Evolutionary conservation across 441 rosid species (phyloP), one percentile per base, ranked within the genome.

Genomic region (Isatis lusitanica): DNA sequence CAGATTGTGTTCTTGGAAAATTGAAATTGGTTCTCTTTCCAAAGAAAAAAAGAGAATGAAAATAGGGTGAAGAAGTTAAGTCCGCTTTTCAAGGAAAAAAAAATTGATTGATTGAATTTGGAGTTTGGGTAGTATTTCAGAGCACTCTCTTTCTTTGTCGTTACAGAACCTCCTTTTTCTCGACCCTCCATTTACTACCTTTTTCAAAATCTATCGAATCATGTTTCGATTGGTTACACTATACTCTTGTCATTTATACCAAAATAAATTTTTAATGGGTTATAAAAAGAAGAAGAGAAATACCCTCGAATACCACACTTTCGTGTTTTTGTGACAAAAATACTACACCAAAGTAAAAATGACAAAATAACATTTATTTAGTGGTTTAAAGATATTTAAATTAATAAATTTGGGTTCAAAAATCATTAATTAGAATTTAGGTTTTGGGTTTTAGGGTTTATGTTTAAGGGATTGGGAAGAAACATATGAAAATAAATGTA

Each of bases 81-180:
- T 71, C 67, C 71, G 47, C 12, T 57, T 76, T 70, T 31, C 79
- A 76, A 70, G 75, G 75, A n/a, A 16, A 18, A 43, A 4, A 59
- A 28, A 11, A 30, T 31, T 70, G 79, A 70, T 76, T 76, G 75
- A 76, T 70, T 63, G 79, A 64, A 46, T 28, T 74, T 47, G 10
- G 66, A 70, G 64, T 68, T 68, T 68, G 56, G 60, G 28, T 35
- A 17, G 15, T 16, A 48, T 44, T 58, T 66, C 67, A 74, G 61
- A 17, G 30, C 5, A 28, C 12, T 35, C 58, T 17, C 69, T 63
- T 62, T 50, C 15, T 63, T 48, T 63, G 71, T 63, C 75, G 66
- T 63, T 18, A 55, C 66, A 46, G 56, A 46, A 70, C 38, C 78
- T 74, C 31, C 4, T 48, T 48, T 61, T 52, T 61, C 24, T 61